phyloP scores from a whole-genome alignment of 495 filamentous ascomycete species.

The Talaromyces nanjingensis region DNA sequence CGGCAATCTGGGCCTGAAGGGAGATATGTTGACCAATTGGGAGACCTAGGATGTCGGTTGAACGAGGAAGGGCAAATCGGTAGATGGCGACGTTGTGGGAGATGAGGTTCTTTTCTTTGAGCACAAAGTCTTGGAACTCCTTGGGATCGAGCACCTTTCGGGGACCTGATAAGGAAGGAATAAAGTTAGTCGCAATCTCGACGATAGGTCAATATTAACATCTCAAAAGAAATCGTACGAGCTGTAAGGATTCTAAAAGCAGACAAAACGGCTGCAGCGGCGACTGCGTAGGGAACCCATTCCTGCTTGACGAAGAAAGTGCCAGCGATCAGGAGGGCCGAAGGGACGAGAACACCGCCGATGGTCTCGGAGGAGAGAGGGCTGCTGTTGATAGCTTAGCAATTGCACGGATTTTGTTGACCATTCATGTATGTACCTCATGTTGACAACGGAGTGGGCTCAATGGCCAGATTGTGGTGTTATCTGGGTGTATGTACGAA shows the following conservation, averaged over 20 bases:
- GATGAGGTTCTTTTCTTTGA: constrained; percentile 85
- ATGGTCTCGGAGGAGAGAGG: constrained; percentile 47
- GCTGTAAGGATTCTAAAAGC: constrained; percentile 52
- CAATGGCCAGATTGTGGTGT: not conserved
- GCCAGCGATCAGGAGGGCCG: constrained; percentile 70
- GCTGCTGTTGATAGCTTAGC: constrained; percentile 14
- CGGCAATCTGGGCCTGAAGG: constrained; percentile 72
- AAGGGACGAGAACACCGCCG: constrained; percentile 77
- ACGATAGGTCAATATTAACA: not conserved
- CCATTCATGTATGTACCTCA: constrained; percentile 1
- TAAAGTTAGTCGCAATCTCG: constrained; percentile 13
- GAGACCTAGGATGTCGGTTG: constrained; percentile 79
- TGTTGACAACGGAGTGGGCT: not conserved
- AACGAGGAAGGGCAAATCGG: constrained; percentile 75
- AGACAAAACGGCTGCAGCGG: constrained; percentile 52
- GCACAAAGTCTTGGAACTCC: constrained; percentile 79
- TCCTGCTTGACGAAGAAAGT: constrained; percentile 70
- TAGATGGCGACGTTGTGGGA: constrained; percentile 99
- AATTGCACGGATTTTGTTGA: not conserved
- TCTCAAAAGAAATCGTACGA: not conserved
- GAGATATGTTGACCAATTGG: constrained; percentile 99
- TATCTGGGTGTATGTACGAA: not conserved
- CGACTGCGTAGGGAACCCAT: constrained; percentile 66
- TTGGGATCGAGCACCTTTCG: constrained; percentile 80
- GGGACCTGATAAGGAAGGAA: constrained; percentile 41